These are phyloP conservation scores for Bisporella sp. DNA, from an alignment of 2,329 filamentous ascomycete species.

Conservation along the genomic window DNA sequence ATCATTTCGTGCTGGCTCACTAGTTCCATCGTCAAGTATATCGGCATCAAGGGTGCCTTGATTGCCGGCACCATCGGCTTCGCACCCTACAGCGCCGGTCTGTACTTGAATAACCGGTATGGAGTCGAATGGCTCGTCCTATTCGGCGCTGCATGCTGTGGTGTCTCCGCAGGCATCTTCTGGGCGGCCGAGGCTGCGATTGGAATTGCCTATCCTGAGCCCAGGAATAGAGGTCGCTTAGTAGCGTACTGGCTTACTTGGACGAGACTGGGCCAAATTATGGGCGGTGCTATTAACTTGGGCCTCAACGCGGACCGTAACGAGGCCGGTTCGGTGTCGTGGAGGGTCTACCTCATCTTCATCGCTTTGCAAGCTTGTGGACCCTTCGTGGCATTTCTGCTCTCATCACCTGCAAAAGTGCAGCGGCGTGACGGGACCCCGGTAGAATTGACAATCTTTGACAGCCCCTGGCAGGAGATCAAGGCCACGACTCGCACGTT, in stretches of 20 bases:
- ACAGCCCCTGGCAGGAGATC: slow-evolving; percentile 52
- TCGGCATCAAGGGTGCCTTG: slow-evolving; percentile 65
- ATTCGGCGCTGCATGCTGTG: slow-evolving; percentile 35
- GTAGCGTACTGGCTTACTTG: slow-evolving; percentile 62
- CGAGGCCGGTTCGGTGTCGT: slow-evolving; percentile 58
- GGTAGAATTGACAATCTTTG: slow-evolving; percentile 51
- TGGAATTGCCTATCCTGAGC: slow-evolving; percentile 65
- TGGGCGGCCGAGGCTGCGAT: slow-evolving; percentile 73
- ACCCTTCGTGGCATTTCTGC: slow-evolving; percentile 55
- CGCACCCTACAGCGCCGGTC: slow-evolving; percentile 61
- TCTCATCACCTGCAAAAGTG: slow-evolving; percentile 55
- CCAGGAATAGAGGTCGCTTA: slow-evolving; percentile 56
- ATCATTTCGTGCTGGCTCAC: slow-evolving; percentile 62
- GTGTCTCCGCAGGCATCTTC: slow-evolving; percentile 54
- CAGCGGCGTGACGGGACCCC: slow-evolving; percentile 57
- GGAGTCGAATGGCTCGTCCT: slow-evolving; percentile 63
- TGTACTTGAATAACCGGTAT: slow-evolving; percentile 67
- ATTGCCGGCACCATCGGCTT: slow-evolving; percentile 67
- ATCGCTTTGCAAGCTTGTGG: slow-evolving; percentile 62
- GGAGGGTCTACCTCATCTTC: slow-evolving; percentile 62
- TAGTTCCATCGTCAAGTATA: slow-evolving; percentile 54
- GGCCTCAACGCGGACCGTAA: slow-evolving; percentile 53
- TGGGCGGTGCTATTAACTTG: slow-evolving; percentile 66
- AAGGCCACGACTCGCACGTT: slow-evolving; percentile 52
- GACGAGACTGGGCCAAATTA: slow-evolving; percentile 55